Percentiles rank a stretch among this genome's conserved stretches.
Evolutionary conservation across 2,329 filamentous ascomycete genomes (phyloP).

Genomic region (Ophiostoma populinum): DNA sequence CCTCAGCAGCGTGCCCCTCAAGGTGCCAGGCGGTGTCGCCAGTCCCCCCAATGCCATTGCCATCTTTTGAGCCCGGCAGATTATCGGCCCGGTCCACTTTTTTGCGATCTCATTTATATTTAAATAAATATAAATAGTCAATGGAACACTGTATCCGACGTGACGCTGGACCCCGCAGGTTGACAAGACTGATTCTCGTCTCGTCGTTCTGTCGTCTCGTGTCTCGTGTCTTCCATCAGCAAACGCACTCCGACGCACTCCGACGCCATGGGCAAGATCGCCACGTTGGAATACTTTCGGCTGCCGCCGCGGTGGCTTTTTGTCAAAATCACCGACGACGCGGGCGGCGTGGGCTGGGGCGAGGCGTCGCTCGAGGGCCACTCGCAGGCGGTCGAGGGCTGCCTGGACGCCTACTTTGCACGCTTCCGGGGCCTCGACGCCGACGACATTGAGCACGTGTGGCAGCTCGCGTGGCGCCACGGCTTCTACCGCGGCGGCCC

Average conservation of each 20-base stretch:
- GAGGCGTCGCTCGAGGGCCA: conserved; percentile 51
- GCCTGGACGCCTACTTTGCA: conserved; percentile 40
- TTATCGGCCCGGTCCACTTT: no score
- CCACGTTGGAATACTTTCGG: conserved; percentile 46
- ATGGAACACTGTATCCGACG: no score
- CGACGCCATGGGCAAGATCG: conserved; percentile 24
- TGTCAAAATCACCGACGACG: conserved; percentile 47
- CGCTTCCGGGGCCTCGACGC: conserved; percentile 44
- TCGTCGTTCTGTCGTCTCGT: background rate
- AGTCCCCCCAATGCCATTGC: conserved; percentile 23
- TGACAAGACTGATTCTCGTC: no score
- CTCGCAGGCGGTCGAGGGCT: conserved; percentile 46
- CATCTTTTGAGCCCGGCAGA: conserved; percentile 22
- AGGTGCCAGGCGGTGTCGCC: conserved; percentile 20
- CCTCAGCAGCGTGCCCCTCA: conserved; percentile 21
- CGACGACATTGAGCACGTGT: conserved; percentile 54
- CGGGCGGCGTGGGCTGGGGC: conserved; percentile 44
- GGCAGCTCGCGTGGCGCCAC: conserved; percentile 46
- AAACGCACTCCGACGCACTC: background rate
- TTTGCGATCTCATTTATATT: background rate
- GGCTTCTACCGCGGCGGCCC: conserved; percentile 55
- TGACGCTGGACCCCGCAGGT: no score
- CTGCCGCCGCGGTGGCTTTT: conserved; percentile 52
- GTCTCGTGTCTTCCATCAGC: background rate
- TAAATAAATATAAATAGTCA: background rate